Evolutionary conservation across 805 yeast genomes (phyloP).

Genomic region (Torulaspora indica): DNA sequence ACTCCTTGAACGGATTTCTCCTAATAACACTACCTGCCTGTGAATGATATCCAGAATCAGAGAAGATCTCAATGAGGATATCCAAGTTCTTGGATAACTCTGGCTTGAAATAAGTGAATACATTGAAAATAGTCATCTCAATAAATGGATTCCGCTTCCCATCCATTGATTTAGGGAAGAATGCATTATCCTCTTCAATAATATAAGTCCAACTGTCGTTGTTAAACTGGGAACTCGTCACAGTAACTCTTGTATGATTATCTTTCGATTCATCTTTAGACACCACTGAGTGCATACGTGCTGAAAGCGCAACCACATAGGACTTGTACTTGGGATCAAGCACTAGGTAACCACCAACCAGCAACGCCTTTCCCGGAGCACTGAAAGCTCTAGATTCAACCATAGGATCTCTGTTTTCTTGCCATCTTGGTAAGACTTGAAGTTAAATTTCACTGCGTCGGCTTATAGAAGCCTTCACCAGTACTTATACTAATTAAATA

Average conservation of each 20-base stretch:
- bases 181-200: slow-evolving; percentile 24
- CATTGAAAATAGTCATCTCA: slow-evolving; percentile 54
- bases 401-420: slow-evolving; percentile 3
- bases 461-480: too few relatives aligned
- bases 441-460: background rate
- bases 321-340: slow-evolving; percentile 70
- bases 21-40: slow-evolving; percentile 45
- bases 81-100: slow-evolving; percentile 27
- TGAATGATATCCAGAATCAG: slow-evolving; percentile 89
- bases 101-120: slow-evolving; percentile 48
- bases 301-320: slow-evolving; percentile 79
- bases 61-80: slow-evolving; percentile 57
- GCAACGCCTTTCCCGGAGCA: slow-evolving; percentile 92
- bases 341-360: slow-evolving; percentile 94
- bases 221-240: slow-evolving; percentile 72
- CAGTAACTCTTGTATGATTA: slow-evolving; percentile 36
- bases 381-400: slow-evolving; percentile 51
- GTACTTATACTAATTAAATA: too few relatives aligned
- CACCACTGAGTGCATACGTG: slow-evolving; percentile 80
- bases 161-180: slow-evolving; percentile 30
- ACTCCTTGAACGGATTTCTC: slow-evolving; percentile 39
- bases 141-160: slow-evolving; percentile 64
- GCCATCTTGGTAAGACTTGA: background rate
- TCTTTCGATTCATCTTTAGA: slow-evolving; percentile 9
- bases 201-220: slow-evolving; percentile 65